Conservation (phyloP, 2,329 filamentous ascomycete genomes). For the Rhexocercosporidium sp. region DNA sequence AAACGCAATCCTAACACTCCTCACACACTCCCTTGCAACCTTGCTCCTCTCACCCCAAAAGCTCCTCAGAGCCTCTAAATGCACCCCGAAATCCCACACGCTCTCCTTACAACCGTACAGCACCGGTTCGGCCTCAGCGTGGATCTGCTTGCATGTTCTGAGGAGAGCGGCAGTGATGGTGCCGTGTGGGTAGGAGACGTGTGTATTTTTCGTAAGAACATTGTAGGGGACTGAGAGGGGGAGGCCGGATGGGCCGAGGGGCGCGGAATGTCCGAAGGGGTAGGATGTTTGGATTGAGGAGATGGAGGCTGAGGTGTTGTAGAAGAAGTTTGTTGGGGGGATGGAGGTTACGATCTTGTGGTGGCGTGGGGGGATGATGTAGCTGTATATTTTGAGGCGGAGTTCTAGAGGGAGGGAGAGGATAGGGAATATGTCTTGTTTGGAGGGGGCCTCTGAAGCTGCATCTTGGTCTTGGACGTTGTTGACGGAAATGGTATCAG, state of each 20-base stretch:
- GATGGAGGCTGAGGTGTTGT: slow-evolving; percentile 21
- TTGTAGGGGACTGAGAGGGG: slow-evolving; percentile 34
- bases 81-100: slow-evolving; percentile 35
- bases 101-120: slow-evolving; percentile 31
- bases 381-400: slow-evolving; percentile 37
- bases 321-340: slow-evolving; percentile 37
- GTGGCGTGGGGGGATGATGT: slow-evolving; percentile 35
- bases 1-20: slow-evolving; percentile 31
- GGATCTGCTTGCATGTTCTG: slow-evolving; percentile 27
- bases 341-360: slow-evolving; percentile 39
- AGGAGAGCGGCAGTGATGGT: slow-evolving; percentile 32
- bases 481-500: background rate
- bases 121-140: slow-evolving; percentile 32
- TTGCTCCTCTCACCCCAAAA: slow-evolving; percentile 34
- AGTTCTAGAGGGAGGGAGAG: slow-evolving; percentile 34
- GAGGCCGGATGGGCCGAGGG: background rate
- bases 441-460: background rate
- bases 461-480: background rate
- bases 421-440: slow-evolving; percentile 28
- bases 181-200: slow-evolving; percentile 15
- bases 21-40: slow-evolving; percentile 27
- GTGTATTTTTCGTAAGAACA: slow-evolving; percentile 34
- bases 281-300: slow-evolving; percentile 28
- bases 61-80: slow-evolving; percentile 30
- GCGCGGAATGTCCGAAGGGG: slow-evolving; percentile 26